Base-by-base conservation (phyloP, 2,329 filamentous ascomycete species). In the Aspergillus neotritici region DNA sequence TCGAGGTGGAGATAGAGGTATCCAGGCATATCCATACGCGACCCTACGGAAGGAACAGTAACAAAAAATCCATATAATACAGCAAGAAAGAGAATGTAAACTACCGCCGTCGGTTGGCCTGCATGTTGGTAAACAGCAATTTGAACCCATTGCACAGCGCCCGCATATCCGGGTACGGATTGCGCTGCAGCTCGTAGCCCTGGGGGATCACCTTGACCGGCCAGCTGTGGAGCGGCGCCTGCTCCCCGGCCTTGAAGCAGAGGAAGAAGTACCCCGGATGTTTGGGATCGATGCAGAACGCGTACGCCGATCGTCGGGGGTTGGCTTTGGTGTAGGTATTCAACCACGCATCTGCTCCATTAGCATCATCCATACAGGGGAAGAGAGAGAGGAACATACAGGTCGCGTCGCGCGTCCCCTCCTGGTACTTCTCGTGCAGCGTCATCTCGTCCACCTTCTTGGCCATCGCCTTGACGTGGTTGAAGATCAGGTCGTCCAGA, bases 141-240 rank as follows among this genome's bases (percentile, higher is more conserved):
- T 97, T 97, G 76, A 97, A 97, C 5, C 91, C 93, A 69, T 98
- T 98, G 75, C 91, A 95, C 50, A 98, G 73, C 37, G 89, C 88
- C 54, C 85, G 79, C 86, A 97, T 95, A 59, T 97, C 90, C 1
- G 93, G 91, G 63, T 98, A 98, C 40, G 84, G 80, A 54, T 86
- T 86, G 54, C 86, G 86, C 69, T 89, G 82, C 57, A 98, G 77
- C 71, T 97, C 89, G 62, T 91, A 98, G 4, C 87, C 93, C 58
- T 94, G 86, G 2, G 93, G 93, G 13, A 97, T 86, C 31, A 96
- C 83, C 56, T 93, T 90, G 51, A 98, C 87, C 4, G 82, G 80
- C 83, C 91, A 90, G 36, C 81, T 82, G 50, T 86, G 82, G 41
- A 91, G 80, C 34, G 75, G 77, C 3, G 87, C 85, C 37, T 77